These are phyloP conservation scores for Sarcodon sp. DNA, from an alignment of 768 basidiomycete genomes.

Conservation along the genomic window DNA sequence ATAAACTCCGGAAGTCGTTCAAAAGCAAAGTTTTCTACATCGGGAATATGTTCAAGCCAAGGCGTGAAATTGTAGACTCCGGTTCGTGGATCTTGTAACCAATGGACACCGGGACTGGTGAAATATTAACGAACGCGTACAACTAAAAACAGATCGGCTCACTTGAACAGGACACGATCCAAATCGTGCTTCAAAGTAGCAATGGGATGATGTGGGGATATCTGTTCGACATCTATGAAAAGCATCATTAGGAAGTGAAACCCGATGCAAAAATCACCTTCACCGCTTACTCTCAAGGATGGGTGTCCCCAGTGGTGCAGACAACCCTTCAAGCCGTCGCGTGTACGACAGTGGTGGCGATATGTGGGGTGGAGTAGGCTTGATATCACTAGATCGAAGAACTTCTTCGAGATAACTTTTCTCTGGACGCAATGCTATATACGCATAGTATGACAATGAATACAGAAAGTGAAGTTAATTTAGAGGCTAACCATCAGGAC, in stretches of 20 bases:
- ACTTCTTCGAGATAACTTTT: too few relatives aligned
- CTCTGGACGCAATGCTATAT: too few relatives aligned
- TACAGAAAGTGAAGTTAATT: too few relatives aligned
- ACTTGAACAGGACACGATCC: conserved; percentile 70
- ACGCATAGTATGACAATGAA: too few relatives aligned
- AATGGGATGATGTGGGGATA: conserved; percentile 36
- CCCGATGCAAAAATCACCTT: neutral
- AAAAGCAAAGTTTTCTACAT: conserved; percentile 76
- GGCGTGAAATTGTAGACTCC: conserved; percentile 77
- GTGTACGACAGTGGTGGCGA: conserved; percentile 2
- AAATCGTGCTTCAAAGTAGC: conserved; percentile 54
- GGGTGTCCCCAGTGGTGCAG: conserved; percentile 5
- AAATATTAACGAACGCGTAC: neutral
- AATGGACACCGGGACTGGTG: conserved; percentile 73
- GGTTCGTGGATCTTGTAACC: conserved; percentile 78
- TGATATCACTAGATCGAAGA: neutral
- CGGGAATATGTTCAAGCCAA: conserved; percentile 59
- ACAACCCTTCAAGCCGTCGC: conserved; percentile 10
- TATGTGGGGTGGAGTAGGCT: neutral
- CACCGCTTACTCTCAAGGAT: conserved; percentile 7
- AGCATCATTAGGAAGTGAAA: neutral
- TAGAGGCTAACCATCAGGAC: neutral
- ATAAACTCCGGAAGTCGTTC: conserved; percentile 63
- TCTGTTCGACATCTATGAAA: conserved; percentile 29
- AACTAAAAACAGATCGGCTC: conserved; percentile 12